These are phyloP conservation scores for Dictyostelium capitatum DNA, from an alignment of 78 protist genomes.

Conservation along the genomic window DNA sequence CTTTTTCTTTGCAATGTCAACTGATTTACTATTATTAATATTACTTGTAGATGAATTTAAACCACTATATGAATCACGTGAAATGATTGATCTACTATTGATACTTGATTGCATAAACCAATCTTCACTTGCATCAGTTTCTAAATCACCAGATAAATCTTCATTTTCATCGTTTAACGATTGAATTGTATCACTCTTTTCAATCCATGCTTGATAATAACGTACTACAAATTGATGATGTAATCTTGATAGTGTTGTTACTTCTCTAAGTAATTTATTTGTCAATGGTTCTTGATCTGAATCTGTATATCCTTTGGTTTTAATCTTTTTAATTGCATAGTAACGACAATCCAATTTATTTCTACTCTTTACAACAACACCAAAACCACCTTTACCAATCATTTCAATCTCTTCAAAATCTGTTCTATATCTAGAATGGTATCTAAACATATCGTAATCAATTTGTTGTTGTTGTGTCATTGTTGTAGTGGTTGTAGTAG, in stretches of 20 bases:
- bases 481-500: background rate
- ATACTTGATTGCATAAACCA: constrained; percentile 62
- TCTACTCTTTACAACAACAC: constrained; percentile 68
- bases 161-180: constrained; percentile 9
- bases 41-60: background rate
- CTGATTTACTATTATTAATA: background rate
- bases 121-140: constrained; percentile 71
- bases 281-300: constrained; percentile 41
- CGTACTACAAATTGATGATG: constrained; percentile 89
- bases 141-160: constrained; percentile 59
- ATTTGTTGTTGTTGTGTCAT: background rate
- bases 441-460: background rate
- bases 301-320: constrained; percentile 18
- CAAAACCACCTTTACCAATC: constrained; percentile 80
- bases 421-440: constrained; percentile 60
- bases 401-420: constrained; percentile 85
- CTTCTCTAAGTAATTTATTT: constrained; percentile 81
- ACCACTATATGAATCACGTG: constrained; percentile 7
- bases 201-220: constrained; percentile 89
- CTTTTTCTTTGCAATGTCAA: background rate
- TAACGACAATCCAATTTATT: constrained; percentile 79
- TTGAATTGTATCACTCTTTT: constrained; percentile 16
- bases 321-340: constrained; percentile 87
- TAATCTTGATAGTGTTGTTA: constrained; percentile 79
- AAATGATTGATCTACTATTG: constrained; percentile 30